Base-by-base conservation (phyloP, 352 stramenopile species). In the Phytophthora parvispora region DNA sequence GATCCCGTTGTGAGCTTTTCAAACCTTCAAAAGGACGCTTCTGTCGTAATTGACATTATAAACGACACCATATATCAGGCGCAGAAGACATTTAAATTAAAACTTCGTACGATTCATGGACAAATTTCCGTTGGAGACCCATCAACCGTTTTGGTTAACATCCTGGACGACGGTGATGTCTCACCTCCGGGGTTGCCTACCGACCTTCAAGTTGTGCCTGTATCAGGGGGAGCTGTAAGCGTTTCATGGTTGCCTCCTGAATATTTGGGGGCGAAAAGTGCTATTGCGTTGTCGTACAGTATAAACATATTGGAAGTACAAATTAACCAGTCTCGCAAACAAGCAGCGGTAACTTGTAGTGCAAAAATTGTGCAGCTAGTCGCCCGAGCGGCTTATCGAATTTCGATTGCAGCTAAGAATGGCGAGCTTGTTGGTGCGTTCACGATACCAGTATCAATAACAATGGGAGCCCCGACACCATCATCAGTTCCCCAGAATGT, bases 161-260 rank as follows among this genome's bases (percentile, higher is more conserved):
- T 91, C 24, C 16, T 75, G 0, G 83, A 91, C 55, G 83, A 91
- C 47, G 77, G 79, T 24, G 83, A 91, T 45, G 52, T 69, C 0
- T 91, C 83, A 1, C 54, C 75, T 32, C 81, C 83, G 0, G 66
- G 69, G 38, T 24, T 62, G 6, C 68, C 72, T 0, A 73, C 59
- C 20, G 45, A 25, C 6, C 16, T 89, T 31, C 52, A 52, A 7
- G 42, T 54, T 6, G 38, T 28, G 27, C 31, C 38, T 0, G 16
- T 75, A 12, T 84, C 70, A 3, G 83, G 83, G 2, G 79, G 81
- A 43, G 60, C 58, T 16, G 36, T 84, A 13, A 53, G 40, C 6
- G 20, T 80, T 31, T 72, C 34, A 15, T 91, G 83, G 83, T 6
- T 54, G 6, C 29, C 58, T 7, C 77, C 81, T 4, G 29, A 49